These are phyloP conservation scores for Acidomyces sp. DNA, from an alignment of 495 filamentous ascomycete genomes.

Conservation along the genomic window DNA sequence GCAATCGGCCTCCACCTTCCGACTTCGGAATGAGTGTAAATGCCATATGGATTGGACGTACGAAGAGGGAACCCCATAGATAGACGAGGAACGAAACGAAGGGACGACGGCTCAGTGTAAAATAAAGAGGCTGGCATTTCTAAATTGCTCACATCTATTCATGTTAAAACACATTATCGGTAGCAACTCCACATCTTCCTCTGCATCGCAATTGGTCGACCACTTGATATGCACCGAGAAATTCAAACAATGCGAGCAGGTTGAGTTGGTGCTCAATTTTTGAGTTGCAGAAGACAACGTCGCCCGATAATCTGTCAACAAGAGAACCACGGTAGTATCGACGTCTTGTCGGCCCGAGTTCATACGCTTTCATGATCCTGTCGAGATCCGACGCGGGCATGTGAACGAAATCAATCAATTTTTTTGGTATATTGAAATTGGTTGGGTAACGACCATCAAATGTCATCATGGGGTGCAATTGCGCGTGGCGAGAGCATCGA, in stretches of 20 bases:
- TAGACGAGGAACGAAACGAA: too few species aligned
- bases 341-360: neutral
- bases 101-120: too few species aligned
- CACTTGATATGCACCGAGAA: constrained; percentile 15
- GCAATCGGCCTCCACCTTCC: too few species aligned
- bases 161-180: too few species aligned
- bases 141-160: too few species aligned
- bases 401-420: constrained; percentile 19
- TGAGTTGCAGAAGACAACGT: neutral
- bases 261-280: neutral
- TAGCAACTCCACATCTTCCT: neutral
- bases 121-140: too few species aligned
- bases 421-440: constrained; percentile 23
- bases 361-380: constrained; percentile 26
- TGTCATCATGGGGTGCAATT: constrained; percentile 31
- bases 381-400: constrained; percentile 20
- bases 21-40: too few species aligned
- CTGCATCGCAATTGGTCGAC: constrained; percentile 10
- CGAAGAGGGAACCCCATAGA: too few species aligned
- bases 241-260: constrained; percentile 16
- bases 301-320: neutral
- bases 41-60: too few species aligned
- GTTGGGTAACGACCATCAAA: constrained; percentile 23
- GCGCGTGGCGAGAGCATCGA: constrained; percentile 13
- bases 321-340: constrained; percentile 8